Conservation (phyloP, 331 rosid genomes). For the Spiraea crenata region DNA sequence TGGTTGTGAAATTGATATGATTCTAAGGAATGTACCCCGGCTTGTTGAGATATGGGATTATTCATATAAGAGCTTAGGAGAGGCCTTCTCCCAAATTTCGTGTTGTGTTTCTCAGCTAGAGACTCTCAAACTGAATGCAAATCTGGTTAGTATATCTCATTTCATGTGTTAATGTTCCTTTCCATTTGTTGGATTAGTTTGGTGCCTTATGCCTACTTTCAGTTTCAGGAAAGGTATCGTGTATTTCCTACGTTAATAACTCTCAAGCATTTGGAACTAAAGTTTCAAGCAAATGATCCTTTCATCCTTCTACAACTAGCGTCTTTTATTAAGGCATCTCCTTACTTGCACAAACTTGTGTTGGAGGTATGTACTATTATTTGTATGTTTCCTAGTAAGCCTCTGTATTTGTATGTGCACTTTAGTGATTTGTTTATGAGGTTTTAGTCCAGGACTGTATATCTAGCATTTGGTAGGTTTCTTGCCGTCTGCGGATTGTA, state of each 20-base stretch:
- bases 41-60: conserved; percentile 17
- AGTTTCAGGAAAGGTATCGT: neutral
- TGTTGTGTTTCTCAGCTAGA: conserved; percentile 22
- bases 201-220: neutral
- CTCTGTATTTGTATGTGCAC: neutral
- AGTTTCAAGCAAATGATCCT: neutral
- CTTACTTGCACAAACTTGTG: conserved; percentile 20
- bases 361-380: conserved; percentile 13
- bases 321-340: conserved; percentile 21
- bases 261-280: conserved; percentile 21
- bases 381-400: neutral
- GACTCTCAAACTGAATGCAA: conserved; percentile 1
- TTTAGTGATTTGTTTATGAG: neutral
- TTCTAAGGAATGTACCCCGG: neutral
- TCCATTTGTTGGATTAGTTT: neutral
- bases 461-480: no score
- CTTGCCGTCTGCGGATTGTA: no score
- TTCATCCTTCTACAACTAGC: conserved; percentile 10
- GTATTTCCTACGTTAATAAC: conserved; percentile 14
- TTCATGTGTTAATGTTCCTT: neutral
- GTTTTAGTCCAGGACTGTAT: neutral
- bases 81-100: conserved; percentile 4
- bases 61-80: neutral
- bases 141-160: conserved; percentile 6
- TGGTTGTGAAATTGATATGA: conserved; percentile 2